Percentiles rank a stretch among this genome's conserved stretches.
Evolutionary conservation across 805 yeast genomes (phyloP).

Genomic region (Teunomyces aglyptinius): DNA sequence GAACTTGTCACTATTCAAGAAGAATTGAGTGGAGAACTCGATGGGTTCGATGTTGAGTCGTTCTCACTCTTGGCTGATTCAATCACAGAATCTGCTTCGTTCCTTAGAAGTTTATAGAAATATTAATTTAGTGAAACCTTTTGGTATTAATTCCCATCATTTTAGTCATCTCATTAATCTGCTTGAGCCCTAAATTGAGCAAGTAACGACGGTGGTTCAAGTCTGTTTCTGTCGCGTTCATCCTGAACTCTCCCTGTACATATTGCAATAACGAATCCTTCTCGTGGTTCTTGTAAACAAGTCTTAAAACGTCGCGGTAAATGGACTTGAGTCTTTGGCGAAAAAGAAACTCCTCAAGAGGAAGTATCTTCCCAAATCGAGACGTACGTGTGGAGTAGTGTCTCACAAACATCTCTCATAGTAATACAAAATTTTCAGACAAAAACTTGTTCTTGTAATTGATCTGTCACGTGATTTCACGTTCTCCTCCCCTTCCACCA

Average conservation of each 20-base stretch:
- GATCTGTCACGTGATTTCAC: too few relatives aligned
- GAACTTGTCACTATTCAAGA: conserved; percentile 4
- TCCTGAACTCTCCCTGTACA: conserved; percentile 34
- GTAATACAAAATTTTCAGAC: background rate
- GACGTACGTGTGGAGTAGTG: background rate
- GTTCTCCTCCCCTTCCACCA: too few relatives aligned
- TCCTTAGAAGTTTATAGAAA: background rate
- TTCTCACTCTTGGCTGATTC: conserved; percentile 5
- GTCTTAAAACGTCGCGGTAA: conserved; percentile 32
- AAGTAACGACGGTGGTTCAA: conserved; percentile 37
- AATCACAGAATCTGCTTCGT: conserved; percentile 3
- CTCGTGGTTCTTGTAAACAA: conserved; percentile 37
- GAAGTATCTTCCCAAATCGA: conserved; percentile 5
- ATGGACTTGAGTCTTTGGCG: conserved; percentile 32
- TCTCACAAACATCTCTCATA: background rate
- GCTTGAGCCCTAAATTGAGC: conserved; percentile 31
- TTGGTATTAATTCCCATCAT: conserved; percentile 17
- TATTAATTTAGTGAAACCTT: conserved; percentile 3
- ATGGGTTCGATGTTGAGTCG: background rate
- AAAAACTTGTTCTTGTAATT: background rate
- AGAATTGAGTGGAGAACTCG: conserved; percentile 3
- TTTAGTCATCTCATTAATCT: conserved; percentile 22
- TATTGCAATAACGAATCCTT: conserved; percentile 30
- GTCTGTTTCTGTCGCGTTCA: conserved; percentile 25
- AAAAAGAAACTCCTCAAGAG: conserved; percentile 40